phyloP scores from a whole-genome alignment of 441 rosid species.

The Pelargonium australe region DNA sequence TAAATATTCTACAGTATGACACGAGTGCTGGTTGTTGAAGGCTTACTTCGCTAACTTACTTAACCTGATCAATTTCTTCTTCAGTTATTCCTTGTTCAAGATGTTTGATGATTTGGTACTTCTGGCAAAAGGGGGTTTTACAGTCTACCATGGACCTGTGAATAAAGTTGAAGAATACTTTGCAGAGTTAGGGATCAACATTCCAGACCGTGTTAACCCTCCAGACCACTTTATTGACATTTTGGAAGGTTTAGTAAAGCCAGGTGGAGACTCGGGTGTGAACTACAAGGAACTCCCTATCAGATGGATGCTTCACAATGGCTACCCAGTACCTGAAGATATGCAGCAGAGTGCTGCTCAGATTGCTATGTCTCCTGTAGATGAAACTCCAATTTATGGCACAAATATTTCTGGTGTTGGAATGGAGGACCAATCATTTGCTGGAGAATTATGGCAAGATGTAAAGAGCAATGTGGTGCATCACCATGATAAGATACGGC shows the following conservation, averaged over 20 bases:
- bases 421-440: conserved; percentile 43
- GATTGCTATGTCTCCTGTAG: conserved; percentile 30
- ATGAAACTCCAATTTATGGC: conserved; percentile 39
- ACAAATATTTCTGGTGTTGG: conserved; percentile 24
- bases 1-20: not conserved
- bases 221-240: conserved; percentile 95
- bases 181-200: conserved; percentile 58
- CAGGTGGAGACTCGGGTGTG: conserved; percentile 58
- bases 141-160: conserved; percentile 81
- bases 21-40: conserved; percentile 6
- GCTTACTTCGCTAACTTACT: not conserved
- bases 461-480: conserved; percentile 49
- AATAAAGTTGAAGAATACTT: conserved; percentile 89
- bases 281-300: conserved; percentile 67
- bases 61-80: conserved; percentile 16
- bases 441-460: conserved; percentile 77
- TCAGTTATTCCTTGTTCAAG: conserved; percentile 76
- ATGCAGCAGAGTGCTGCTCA: conserved; percentile 78
- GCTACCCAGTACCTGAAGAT: conserved; percentile 75
- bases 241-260: conserved; percentile 80
- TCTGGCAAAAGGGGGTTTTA: conserved; percentile 87
- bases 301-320: conserved; percentile 97
- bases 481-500: conserved; percentile 48
- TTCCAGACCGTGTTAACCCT: conserved; percentile 88
- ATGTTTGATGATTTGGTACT: conserved; percentile 96